Conservation (phyloP, 2,329 filamentous ascomycete species). For the Cytospora leucostoma region DNA sequence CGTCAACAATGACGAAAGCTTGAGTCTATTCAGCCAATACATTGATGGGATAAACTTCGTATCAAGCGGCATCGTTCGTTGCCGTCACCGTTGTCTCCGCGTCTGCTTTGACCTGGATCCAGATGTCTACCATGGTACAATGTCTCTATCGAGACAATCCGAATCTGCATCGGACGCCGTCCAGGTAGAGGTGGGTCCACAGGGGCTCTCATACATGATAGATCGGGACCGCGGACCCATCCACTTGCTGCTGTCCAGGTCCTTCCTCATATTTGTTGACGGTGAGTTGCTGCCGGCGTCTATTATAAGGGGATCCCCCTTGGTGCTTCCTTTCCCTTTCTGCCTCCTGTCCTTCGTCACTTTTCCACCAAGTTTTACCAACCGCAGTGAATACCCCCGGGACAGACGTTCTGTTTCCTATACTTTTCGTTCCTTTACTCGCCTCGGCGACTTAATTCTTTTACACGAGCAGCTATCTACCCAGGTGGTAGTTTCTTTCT, state of each 20-base stretch:
- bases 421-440: constrained; percentile 2
- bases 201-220: constrained; percentile 9
- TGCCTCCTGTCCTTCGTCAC: constrained; percentile 1
- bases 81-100: not conserved
- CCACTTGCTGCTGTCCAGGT: constrained; percentile 1
- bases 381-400: not conserved
- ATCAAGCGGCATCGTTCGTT: not conserved
- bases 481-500: constrained; percentile 23
- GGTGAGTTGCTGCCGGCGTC: not conserved
- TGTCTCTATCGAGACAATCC: not conserved
- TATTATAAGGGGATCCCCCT: constrained; percentile 2
- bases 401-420: constrained; percentile 6
- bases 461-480: constrained; percentile 12
- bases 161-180: not conserved
- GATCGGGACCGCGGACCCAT: constrained; percentile 15
- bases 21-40: not conserved
- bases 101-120: not conserved
- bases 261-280: constrained; percentile 8
- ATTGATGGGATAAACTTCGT: not conserved
- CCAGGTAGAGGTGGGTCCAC: constrained; percentile 10
- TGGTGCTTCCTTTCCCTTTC: not conserved
- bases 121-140: not conserved
- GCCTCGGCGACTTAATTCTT: not conserved
- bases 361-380: constrained; percentile 5
- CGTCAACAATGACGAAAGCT: constrained; percentile 17